These are phyloP conservation scores for Trypanosoma melophagium DNA, from an alignment of 208 protist species.

Conservation along the genomic window DNA sequence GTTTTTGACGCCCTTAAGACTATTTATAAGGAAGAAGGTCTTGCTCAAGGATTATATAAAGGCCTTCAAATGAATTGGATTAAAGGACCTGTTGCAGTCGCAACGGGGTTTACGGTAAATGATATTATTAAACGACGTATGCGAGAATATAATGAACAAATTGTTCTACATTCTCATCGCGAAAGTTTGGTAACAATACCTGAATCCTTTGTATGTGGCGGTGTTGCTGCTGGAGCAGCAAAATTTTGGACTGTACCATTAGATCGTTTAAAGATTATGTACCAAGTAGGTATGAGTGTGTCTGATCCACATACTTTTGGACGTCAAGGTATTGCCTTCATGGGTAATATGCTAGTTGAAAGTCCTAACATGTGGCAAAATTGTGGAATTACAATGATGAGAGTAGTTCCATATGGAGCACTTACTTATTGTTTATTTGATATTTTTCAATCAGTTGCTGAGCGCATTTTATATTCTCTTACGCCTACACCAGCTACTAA, in stretches of 20 bases:
- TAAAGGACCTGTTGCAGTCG: conserved; percentile 90
- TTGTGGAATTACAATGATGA: conserved; percentile 90
- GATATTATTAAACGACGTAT: conserved; percentile 85
- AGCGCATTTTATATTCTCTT: conserved; percentile 72
- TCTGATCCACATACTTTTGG: conserved; percentile 28
- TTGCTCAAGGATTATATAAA: conserved; percentile 83
- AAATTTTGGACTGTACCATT: conserved; percentile 91
- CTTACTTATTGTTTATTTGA: conserved; percentile 93
- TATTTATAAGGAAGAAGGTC: conserved; percentile 80
- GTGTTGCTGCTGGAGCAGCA: conserved; percentile 86
- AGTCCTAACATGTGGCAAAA: conserved; percentile 86
- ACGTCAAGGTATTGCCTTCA: conserved; percentile 34
- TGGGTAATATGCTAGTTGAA: conserved; percentile 51
- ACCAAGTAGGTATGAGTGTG: conserved; percentile 77
- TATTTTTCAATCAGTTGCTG: conserved; percentile 77
- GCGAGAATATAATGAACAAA: conserved; percentile 68
- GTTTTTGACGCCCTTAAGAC: conserved; percentile 55
- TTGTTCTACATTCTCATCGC: conserved; percentile 33
- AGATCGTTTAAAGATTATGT: conserved; percentile 93
- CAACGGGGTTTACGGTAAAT: conserved; percentile 91
- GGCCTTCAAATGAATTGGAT: conserved; percentile 94
- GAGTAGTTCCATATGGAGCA: conserved; percentile 92
- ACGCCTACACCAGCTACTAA: conserved; percentile 67
- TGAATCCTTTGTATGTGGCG: conserved; percentile 87
- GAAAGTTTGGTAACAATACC: conserved; percentile 60